Base-by-base conservation (phyloP, 768 basidiomycete genomes). In the Mrakia blollopis region DNA sequence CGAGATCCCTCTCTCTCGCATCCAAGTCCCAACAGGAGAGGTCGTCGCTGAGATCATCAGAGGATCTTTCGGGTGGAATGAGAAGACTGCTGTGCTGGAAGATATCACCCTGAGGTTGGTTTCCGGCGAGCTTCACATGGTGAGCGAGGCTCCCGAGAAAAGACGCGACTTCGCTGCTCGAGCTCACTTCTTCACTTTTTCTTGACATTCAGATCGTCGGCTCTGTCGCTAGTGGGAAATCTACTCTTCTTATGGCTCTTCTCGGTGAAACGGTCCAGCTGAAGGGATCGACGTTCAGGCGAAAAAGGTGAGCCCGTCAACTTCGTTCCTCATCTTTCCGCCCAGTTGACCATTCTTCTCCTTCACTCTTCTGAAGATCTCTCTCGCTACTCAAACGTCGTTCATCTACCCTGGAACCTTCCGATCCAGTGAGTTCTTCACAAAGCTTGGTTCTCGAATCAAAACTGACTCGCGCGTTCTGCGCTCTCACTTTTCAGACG, bases 241-340 rank as follows among this genome's bases (percentile, higher is more conserved):
- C 70, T 11, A 75, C 73, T 0, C 50, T 81, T 30, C 71, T 81
- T 0, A 76, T 79, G 62, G 39, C 80, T 9, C 37, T 81, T 18
- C 71, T 81, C 16, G 71, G 76, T 0, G 80, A 81, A 65, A 72
- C 77, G 0, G 75, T 76, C 30, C 44, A 78, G 32, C 63, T 79
- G 13, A 28, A 28, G 10, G 80, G 80, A 18, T 52, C 5, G 44
- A 60, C n/a, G 61, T 77, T 5, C 28, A 28, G 30, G 47, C 60
- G 21, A 30, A 30, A 23, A 70, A 47, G 23, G 67, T 76, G 16
- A 32, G 47, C 10, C 25, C 35, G 5, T 41, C 35, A 10, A 18
- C 14, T n/a, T n/a, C 16, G 44, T 14, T 65, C 35, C 30, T 3
- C 50, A 18, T 10, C 21, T 37, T n/a, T n/a, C 21, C 18, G 47